Conservation (phyloP, 305 asterid species). For the Solanum hybrid region DNA sequence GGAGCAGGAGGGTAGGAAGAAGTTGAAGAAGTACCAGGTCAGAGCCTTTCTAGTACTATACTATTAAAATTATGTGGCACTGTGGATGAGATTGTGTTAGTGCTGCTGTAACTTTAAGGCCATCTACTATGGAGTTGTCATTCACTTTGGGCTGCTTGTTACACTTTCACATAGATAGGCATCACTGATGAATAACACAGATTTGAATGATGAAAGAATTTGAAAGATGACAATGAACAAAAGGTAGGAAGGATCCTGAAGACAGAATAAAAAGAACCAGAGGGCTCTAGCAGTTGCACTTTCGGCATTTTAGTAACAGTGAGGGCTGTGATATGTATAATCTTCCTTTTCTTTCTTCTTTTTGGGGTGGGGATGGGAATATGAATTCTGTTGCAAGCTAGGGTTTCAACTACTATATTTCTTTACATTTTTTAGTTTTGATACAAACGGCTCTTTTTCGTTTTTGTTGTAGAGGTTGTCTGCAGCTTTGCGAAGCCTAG, state of each 20-base stretch:
- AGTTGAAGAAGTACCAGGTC: conserved; percentile 71
- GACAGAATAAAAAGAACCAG: neutral
- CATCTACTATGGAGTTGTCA: neutral
- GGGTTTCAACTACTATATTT: neutral
- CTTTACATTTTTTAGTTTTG: neutral
- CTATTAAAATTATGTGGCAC: conserved; percentile 13
- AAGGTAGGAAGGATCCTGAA: neutral
- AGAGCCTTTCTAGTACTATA: conserved; percentile 13
- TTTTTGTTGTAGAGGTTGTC: neutral
- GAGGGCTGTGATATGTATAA: neutral
- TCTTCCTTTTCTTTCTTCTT: neutral
- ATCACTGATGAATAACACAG: neutral
- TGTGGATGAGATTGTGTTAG: neutral
- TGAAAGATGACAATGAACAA: neutral
- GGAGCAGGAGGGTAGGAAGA: conserved; percentile 58
- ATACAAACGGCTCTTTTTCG: neutral
- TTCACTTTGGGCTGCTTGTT: neutral
- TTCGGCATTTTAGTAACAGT: neutral
- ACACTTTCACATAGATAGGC: neutral
- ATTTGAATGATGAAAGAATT: neutral
- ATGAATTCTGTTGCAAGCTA: neutral
- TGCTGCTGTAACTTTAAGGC: neutral
- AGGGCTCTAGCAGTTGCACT: neutral
- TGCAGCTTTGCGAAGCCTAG: neutral
- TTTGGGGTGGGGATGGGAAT: neutral